These are phyloP conservation scores for Lyophyllum decastes DNA, from an alignment of 768 basidiomycete genomes.

Conservation along the genomic window DNA sequence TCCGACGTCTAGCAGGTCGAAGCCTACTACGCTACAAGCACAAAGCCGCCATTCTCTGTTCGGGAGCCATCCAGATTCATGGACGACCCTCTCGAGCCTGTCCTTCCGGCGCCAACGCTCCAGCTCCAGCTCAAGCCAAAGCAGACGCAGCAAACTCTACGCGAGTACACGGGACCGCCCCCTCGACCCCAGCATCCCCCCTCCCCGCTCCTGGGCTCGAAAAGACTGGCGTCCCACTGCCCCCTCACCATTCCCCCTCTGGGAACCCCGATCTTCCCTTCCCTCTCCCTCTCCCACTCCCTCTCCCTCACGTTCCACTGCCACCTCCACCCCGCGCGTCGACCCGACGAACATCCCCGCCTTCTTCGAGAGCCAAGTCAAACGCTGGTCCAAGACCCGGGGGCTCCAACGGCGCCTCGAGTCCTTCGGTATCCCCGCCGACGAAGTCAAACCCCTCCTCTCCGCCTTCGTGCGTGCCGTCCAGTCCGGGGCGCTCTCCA, in stretches of 20 bases:
- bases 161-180: too few relatives aligned
- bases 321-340: not conserved
- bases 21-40: too few relatives aligned
- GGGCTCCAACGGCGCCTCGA: conserved; percentile 40
- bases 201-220: not conserved
- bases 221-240: not conserved
- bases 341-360: conserved; percentile 23
- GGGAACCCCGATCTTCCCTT: not conserved
- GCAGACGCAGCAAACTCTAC: not conserved
- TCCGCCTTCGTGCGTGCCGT: conserved; percentile 41
- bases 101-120: conserved; percentile 5
- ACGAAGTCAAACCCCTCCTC: conserved; percentile 43
- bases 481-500: conserved; percentile 31
- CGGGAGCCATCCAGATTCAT: conserved; percentile 1
- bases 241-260: not conserved
- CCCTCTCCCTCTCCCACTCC: not conserved
- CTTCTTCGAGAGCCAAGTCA: conserved; percentile 38
- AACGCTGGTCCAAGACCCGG: conserved; percentile 36
- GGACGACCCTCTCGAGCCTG: conserved; percentile 6
- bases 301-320: too few relatives aligned
- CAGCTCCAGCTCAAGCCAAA: not conserved
- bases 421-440: conserved; percentile 48
- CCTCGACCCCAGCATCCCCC: too few relatives aligned
- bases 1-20: too few relatives aligned
- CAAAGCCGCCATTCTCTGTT: too few relatives aligned